Base-by-base conservation (phyloP, 257 asterid genomes). In the Verbena officinalis region DNA sequence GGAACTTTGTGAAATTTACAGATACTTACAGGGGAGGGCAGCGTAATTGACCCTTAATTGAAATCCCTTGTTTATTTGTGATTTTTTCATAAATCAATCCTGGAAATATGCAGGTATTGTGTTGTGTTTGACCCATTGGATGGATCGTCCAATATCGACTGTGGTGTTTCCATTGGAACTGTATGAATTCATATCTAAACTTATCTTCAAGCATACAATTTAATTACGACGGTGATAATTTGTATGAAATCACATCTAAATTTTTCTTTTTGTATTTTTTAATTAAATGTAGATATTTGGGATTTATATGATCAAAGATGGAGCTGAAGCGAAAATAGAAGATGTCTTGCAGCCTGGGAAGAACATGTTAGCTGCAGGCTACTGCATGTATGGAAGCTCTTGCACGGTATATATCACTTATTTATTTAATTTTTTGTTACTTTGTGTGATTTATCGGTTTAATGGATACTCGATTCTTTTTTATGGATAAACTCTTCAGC, bases 331-430 rank as follows among this genome's bases (percentile, higher is more conserved):
- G 10, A 76, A 69, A 22, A 54, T 93, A 14, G 92, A 84, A 66
- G 95, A 90, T 48, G 99, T 88, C 36, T 64, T 93, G 85, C 97
- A 84, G 85, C 96, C 99, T 21, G 99, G 99, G 69, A 86, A 86
- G 70, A 84, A 93, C 24, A 84, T 93, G 99, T 63, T 93, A 64
- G 94, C 99, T 71, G 97, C 97, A 7, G 96, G 99, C 59, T 93
- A 93, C 70, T 93, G 96, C 78, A 93, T 87, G 96, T 93, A 93
- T 30, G 99, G 99, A 66, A 93, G 99, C 79, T 93, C 97, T 61
- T 93, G 99, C 90, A 86, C 72, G 86, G 99, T 93, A 85, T 30
- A 23, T 45, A 30, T 54, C 23, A 8, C 7, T 30, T 39, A 22
- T 17, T 61, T 23, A 20, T 5, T 36, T 7, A 9, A 36, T 4